Conservation (phyloP, 257 asterid species). For the Ocimum tenuiflorum region DNA sequence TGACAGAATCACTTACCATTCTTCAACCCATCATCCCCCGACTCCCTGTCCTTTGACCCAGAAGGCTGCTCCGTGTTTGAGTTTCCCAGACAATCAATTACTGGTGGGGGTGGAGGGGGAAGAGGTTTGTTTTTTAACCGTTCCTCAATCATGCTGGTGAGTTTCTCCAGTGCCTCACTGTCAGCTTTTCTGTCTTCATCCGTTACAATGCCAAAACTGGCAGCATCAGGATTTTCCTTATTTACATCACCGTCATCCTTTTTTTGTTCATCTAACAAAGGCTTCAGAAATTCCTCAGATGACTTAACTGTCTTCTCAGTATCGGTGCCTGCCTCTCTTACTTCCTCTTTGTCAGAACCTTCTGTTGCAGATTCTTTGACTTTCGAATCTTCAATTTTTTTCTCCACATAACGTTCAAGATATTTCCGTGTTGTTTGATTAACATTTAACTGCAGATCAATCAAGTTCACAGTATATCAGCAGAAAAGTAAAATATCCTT, state of each 20-base stretch:
- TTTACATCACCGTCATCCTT: constrained; percentile 37
- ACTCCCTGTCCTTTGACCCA: constrained; percentile 56
- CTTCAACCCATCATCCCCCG: constrained; percentile 46
- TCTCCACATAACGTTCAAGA: constrained; percentile 68
- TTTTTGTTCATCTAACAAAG: constrained; percentile 44
- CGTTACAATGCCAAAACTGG: constrained; percentile 69
- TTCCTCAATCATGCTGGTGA: constrained; percentile 75
- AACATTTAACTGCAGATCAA: constrained; percentile 63
- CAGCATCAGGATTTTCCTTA: constrained; percentile 47
- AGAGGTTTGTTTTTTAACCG: constrained; percentile 75
- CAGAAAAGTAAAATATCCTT: not conserved
- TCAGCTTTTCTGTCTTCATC: constrained; percentile 75
- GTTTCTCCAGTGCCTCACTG: constrained; percentile 58
- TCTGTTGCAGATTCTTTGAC: constrained; percentile 44
- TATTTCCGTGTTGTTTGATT: constrained; percentile 66
- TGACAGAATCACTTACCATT: constrained; percentile 31
- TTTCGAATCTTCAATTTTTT: constrained; percentile 50
- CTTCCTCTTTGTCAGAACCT: constrained; percentile 43
- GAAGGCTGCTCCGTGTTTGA: constrained; percentile 56
- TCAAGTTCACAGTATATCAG: constrained; percentile 28
- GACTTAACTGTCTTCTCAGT: constrained; percentile 36
- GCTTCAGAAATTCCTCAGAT: constrained; percentile 38
- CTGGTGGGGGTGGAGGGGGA: constrained; percentile 80
- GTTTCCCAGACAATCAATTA: constrained; percentile 46
- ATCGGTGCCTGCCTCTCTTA: constrained; percentile 39